Conservation (phyloP, 176 grass and related monocot genomes). For the Zea luxurians region DNA sequence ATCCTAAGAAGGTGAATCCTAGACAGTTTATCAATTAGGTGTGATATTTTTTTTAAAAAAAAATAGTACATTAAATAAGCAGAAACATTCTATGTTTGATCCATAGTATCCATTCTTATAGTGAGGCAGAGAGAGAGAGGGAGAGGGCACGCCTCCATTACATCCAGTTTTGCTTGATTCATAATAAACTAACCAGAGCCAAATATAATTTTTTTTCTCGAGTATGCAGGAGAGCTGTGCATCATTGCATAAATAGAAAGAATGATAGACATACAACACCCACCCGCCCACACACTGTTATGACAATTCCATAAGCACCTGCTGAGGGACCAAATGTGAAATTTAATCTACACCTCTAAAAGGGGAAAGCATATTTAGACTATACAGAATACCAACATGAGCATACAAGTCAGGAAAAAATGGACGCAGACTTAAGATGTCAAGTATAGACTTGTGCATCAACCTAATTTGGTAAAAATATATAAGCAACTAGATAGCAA, state of each 20-base stretch:
- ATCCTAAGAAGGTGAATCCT: conserved; percentile 13
- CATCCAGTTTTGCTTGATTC: conserved; percentile 17
- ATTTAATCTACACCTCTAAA: too few relatives aligned
- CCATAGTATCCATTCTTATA: conserved; percentile 14
- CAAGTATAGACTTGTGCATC: neutral
- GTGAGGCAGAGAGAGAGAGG: neutral
- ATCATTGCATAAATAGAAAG: neutral
- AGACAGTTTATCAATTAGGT: conserved; percentile 19
- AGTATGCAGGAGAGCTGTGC: neutral
- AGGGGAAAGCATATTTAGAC: neutral
- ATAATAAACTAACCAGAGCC: conserved; percentile 18
- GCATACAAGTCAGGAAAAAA: conserved; percentile 10
- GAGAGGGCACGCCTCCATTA: neutral
- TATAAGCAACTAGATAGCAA: neutral
- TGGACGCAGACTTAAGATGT: neutral
- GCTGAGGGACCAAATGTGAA: neutral
- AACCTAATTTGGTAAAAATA: neutral
- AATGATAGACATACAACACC: neutral
- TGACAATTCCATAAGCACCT: neutral
- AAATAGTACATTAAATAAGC: neutral
- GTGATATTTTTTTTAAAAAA: neutral
- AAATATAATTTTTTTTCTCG: neutral
- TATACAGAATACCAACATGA: conserved; percentile 28
- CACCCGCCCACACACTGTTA: neutral
- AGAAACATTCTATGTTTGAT: conserved; percentile 27